A percentile compares a stretch with the other conserved stretches of the same genome.
Conservation (phyloP, 2,329 filamentous ascomycete genomes). For the Neobulgaria alba region DNA sequence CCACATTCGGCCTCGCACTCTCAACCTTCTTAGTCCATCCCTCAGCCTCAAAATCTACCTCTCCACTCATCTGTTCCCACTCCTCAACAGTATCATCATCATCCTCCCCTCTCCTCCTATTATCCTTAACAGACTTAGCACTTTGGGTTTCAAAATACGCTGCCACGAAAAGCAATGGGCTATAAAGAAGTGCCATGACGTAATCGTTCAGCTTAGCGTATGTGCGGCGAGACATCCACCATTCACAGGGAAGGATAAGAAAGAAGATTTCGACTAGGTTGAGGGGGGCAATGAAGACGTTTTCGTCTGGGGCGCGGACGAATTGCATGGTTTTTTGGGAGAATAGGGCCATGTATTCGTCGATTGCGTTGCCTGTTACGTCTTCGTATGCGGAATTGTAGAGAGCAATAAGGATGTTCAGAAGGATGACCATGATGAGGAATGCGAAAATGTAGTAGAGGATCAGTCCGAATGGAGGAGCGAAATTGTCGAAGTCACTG, state of each 20-base stretch:
- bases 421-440: constrained; percentile 84
- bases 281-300: constrained; percentile 93
- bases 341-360: constrained; percentile 92
- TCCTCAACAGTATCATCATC: constrained; percentile 87
- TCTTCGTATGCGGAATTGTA: constrained; percentile 95
- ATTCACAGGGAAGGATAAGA: constrained; percentile 76
- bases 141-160: constrained; percentile 61
- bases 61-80: constrained; percentile 74
- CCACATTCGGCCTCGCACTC: constrained; percentile 70
- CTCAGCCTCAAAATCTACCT: constrained; percentile 72
- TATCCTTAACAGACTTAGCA: constrained; percentile 59
- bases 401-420: constrained; percentile 94
- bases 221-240: constrained; percentile 67
- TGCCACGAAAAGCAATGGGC: constrained; percentile 70
- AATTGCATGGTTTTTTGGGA: constrained; percentile 94
- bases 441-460: constrained; percentile 98
- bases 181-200: constrained; percentile 82
- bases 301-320: constrained; percentile 92
- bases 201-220: constrained; percentile 83
- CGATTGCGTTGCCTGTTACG: constrained; percentile 74
- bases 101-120: constrained; percentile 71
- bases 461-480: constrained; percentile 84
- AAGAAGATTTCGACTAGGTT: constrained; percentile 84
- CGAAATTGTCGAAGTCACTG: constrained; percentile 77
- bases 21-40: constrained; percentile 79